Conservation (phyloP, 495 filamentous ascomycete genomes). For the Friedmanniomyces simplex region DNA sequence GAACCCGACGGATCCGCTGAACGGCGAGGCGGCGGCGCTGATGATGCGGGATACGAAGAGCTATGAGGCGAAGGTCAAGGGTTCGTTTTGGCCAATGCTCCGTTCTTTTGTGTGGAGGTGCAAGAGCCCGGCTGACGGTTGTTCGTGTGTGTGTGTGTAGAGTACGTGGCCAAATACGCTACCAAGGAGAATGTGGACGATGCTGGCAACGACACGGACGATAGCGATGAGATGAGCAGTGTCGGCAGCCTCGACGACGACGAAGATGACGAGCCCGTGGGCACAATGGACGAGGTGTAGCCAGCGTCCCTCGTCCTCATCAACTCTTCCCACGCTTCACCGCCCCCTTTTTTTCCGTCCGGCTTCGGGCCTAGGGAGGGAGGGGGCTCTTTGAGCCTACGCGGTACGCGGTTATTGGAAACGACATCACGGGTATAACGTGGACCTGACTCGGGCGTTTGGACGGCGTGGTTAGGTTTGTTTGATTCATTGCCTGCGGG, state of each 20-base stretch:
- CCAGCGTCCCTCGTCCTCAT: neutral
- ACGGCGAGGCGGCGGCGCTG: conserved; percentile 90
- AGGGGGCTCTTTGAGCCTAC: too few species aligned
- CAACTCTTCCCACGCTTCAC: neutral
- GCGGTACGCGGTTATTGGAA: too few species aligned
- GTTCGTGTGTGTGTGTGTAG: conserved; percentile 40
- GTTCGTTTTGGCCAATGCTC: too few species aligned
- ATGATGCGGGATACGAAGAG: conserved; percentile 84
- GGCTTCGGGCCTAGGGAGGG: too few species aligned
- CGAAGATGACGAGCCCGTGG: conserved; percentile 65
- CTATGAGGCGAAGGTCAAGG: conserved; percentile 91
- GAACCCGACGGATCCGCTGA: conserved; percentile 94
- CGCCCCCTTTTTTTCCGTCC: neutral
- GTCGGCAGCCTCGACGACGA: conserved; percentile 82
- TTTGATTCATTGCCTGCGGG: too few species aligned
- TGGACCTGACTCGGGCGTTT: too few species aligned
- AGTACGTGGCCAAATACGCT: conserved; percentile 89
- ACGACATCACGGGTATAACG: too few species aligned
- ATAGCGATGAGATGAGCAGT: conserved; percentile 85
- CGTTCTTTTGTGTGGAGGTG: too few species aligned
- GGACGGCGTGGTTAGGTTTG: too few species aligned
- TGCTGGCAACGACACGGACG: conserved; percentile 59
- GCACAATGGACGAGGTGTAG: conserved; percentile 65
- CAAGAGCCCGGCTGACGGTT: neutral
- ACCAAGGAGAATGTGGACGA: conserved; percentile 73